Conservation (phyloP, 345 rosid species). For the Luvunga scandens region DNA sequence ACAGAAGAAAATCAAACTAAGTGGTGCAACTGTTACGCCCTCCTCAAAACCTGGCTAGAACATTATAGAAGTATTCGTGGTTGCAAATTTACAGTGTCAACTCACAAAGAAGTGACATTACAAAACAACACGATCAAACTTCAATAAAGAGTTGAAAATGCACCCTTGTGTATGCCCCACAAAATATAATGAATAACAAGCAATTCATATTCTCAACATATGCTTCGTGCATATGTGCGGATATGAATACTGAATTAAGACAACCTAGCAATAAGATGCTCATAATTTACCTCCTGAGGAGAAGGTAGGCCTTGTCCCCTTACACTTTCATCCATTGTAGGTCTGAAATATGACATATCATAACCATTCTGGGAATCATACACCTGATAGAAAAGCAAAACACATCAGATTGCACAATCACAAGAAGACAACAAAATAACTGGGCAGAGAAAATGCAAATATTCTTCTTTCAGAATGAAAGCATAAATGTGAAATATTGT, state of each 20-base stretch:
- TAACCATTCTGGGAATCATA: constrained; percentile 63
- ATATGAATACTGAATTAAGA: not conserved
- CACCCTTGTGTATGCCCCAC: not conserved
- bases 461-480: not conserved
- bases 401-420: constrained; percentile 5
- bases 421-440: not conserved
- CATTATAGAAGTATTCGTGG: not conserved
- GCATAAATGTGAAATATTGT: not conserved
- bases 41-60: not conserved
- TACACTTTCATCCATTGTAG: constrained; percentile 53
- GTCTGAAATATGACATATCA: constrained; percentile 72
- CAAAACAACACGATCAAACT: not conserved
- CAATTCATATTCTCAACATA: not conserved
- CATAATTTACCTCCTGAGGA: constrained; percentile 69
- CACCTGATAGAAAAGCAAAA: constrained; percentile 38
- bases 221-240: not conserved
- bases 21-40: not conserved
- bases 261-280: not conserved
- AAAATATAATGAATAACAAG: not conserved
- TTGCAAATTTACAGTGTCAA: not conserved
- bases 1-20: constrained; percentile 4
- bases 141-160: not conserved
- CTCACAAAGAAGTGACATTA: too few species aligned
- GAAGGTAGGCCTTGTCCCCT: constrained; percentile 62
- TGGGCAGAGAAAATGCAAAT: not conserved